These are phyloP conservation scores for Cladosporium sp. DNA, from an alignment of 2,329 filamentous ascomycete species.

Conservation along the genomic window DNA sequence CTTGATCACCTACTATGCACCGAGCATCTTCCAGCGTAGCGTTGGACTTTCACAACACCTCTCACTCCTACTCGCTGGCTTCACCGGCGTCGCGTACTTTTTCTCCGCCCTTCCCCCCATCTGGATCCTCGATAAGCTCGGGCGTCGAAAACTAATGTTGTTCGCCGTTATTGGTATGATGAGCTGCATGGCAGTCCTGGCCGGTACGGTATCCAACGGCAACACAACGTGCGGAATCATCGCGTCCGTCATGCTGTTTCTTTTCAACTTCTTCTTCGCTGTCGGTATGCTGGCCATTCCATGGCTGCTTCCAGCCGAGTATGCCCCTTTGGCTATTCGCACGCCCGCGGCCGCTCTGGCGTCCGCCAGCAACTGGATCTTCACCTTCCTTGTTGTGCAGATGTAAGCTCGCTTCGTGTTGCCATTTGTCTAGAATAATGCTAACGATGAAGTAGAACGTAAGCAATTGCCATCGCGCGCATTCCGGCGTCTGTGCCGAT, in stretches of 20 bases:
- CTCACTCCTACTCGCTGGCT: constrained; percentile 46
- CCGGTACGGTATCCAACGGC: constrained; percentile 40
- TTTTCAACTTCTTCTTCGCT: constrained; percentile 32
- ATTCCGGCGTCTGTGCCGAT: too few relatives aligned
- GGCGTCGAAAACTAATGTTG: constrained; percentile 31
- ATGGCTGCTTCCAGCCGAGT: constrained; percentile 94
- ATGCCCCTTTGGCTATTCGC: constrained; percentile 87
- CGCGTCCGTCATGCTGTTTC: constrained; percentile 39
- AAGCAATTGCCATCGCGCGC: constrained; percentile 15
- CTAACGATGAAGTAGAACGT: background rate
- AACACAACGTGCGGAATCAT: constrained; percentile 38
- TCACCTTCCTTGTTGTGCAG: constrained; percentile 48
- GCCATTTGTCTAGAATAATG: constrained; percentile 21
- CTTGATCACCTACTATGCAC: constrained; percentile 38
- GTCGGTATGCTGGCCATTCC: constrained; percentile 59
- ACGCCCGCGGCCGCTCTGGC: constrained; percentile 93
- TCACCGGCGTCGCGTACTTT: constrained; percentile 36
- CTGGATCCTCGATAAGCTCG: constrained; percentile 39
- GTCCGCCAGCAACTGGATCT: constrained; percentile 53
- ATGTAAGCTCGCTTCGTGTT: constrained; percentile 45
- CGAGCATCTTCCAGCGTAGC: constrained; percentile 42
- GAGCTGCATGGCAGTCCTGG: constrained; percentile 45
- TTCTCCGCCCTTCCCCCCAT: constrained; percentile 36
- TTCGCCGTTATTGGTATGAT: constrained; percentile 29
- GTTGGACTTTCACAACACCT: constrained; percentile 44